Evolutionary conservation across 1,284 basidiomycete genomes (phyloP).

Genomic region (Fomes fomentarius): DNA sequence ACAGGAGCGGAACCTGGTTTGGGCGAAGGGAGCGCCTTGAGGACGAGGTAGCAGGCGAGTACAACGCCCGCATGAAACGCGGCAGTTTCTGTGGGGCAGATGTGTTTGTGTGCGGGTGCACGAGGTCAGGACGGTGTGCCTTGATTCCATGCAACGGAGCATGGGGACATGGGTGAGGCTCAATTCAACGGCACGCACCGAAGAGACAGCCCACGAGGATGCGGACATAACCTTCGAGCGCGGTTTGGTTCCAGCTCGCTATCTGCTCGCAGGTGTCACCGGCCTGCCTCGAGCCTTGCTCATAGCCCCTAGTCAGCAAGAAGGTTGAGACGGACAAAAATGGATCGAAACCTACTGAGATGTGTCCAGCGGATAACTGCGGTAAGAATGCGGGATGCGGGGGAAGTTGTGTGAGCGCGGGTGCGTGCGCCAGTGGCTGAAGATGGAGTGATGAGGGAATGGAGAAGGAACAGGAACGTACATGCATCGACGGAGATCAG

Average conservation of each 20-base stretch:
- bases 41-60: conserved; percentile 54
- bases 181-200: conserved; percentile 40
- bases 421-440: neutral
- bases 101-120: neutral
- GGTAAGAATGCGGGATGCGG: neutral
- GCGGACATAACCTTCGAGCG: conserved; percentile 52
- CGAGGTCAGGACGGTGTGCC: conserved; percentile 13
- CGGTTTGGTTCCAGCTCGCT: conserved; percentile 39
- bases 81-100: conserved; percentile 56
- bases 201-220: conserved; percentile 65
- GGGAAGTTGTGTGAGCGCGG: neutral
- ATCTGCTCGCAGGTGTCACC: conserved; percentile 22
- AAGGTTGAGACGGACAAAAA: neutral
- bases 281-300: conserved; percentile 18
- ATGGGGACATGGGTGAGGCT: neutral
- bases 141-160: conserved; percentile 10
- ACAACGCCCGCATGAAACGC: conserved; percentile 73
- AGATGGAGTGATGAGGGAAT: neutral
- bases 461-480: conserved; percentile 39
- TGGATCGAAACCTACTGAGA: conserved; percentile 48
- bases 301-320: no score
- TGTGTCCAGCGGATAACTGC: conserved; percentile 79
- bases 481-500: conserved; percentile 71
- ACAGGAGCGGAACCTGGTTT: conserved; percentile 18
- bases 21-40: conserved; percentile 38